Evolutionary conservation across 257 asterid species (phyloP).

Genomic region (Solanum chaucha): DNA sequence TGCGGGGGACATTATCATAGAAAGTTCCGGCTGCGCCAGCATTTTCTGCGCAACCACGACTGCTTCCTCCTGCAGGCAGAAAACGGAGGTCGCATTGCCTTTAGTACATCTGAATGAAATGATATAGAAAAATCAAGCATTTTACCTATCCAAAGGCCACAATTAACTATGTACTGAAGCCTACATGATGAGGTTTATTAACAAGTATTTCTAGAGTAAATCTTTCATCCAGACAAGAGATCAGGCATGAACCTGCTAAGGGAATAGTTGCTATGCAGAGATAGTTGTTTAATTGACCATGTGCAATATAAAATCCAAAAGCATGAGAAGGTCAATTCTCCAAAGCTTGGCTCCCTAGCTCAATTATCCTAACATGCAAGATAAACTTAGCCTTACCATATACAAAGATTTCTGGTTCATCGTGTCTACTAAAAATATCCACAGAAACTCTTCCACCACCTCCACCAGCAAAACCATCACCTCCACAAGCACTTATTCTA

Average conservation of each 20-base stretch:
- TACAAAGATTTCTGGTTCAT: conserved; percentile 62
- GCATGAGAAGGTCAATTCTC: background rate
- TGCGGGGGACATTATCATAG: conserved; percentile 88
- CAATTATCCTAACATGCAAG: background rate
- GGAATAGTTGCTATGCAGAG: background rate
- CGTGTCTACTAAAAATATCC: conserved; percentile 93
- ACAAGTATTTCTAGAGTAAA: background rate
- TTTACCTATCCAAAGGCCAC: background rate
- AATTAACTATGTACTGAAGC: background rate
- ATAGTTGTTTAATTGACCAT: background rate
- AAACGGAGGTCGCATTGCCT: conserved; percentile 7
- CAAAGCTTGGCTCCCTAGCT: background rate
- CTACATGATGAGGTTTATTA: background rate
- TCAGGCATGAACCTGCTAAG: background rate
- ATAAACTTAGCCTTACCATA: conserved; percentile 44
- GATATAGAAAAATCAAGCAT: background rate
- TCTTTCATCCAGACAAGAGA: background rate
- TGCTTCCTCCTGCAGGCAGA: conserved; percentile 76
- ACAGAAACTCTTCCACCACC: conserved; percentile 96
- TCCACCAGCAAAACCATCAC: conserved; percentile 93
- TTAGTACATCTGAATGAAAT: background rate
- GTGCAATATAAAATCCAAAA: background rate
- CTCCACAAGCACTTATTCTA: conserved; percentile 83
- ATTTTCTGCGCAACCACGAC: conserved; percentile 85
- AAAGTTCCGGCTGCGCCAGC: conserved; percentile 99